Percentiles rank a stretch among this genome's conserved stretches.
phyloP scores from a whole-genome alignment of 1,284 basidiomycete genomes.

The Ceratobasidium sp. region DNA sequence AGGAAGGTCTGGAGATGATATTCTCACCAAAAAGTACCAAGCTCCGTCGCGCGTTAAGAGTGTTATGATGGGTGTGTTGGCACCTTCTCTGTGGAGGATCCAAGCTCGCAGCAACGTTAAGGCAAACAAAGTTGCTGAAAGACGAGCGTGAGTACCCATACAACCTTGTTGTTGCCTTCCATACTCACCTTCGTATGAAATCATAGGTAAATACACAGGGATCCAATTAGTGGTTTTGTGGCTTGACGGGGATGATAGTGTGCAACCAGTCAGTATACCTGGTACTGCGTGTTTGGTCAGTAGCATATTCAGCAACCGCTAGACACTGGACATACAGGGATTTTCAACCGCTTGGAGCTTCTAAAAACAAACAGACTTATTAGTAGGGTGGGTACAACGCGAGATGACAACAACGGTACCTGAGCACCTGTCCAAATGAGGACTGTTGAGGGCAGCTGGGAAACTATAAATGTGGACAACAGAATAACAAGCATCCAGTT shows the following conservation, averaged over 20 bases:
- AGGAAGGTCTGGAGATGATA: not conserved
- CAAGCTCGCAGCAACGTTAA: constrained; percentile 27
- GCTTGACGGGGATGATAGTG: constrained; percentile 4
- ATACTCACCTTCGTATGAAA: too few species aligned
- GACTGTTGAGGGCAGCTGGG: constrained; percentile 26
- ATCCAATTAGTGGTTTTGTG: constrained; percentile 11
- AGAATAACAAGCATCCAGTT: constrained; percentile 23
- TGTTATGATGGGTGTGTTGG: constrained; percentile 24
- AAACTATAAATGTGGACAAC: constrained; percentile 9
- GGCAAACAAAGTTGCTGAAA: constrained; percentile 20
- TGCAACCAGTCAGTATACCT: constrained; percentile 36
- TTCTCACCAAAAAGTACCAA: constrained; percentile 42
- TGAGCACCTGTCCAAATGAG: constrained; percentile 10
- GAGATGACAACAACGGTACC: not conserved
- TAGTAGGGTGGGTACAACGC: not conserved
- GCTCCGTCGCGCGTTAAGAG: constrained; percentile 37
- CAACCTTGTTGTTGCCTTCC: not conserved
- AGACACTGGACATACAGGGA: constrained; percentile 9
- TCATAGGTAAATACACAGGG: too few species aligned
- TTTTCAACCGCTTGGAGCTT: constrained; percentile 25
- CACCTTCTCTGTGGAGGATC: constrained; percentile 17
- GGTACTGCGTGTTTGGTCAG: constrained; percentile 17
- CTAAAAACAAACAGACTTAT: not conserved
- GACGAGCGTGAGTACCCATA: constrained; percentile 4
- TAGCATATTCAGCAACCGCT: too few species aligned